phyloP scores from a whole-genome alignment of 2,329 filamentous ascomycete species.

The Cladorrhinum sp. region DNA sequence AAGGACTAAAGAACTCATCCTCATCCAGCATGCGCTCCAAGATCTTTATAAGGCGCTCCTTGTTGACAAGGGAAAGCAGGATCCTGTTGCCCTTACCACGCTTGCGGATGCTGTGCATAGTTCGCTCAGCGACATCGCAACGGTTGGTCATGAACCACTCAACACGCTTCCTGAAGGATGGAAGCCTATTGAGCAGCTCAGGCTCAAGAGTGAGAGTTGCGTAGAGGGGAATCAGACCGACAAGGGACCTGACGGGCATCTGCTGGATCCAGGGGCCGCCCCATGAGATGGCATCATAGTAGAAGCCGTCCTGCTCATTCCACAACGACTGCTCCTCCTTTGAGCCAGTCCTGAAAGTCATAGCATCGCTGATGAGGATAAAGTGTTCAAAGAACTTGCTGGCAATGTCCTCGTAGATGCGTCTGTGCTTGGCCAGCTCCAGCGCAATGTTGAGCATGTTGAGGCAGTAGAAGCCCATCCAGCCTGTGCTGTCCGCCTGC shows the following conservation, averaged over 20 bases:
- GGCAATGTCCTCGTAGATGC: constrained; percentile 94
- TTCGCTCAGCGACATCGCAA: constrained; percentile 82
- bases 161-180: constrained; percentile 86
- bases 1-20: constrained; percentile 84
- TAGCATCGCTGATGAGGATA: constrained; percentile 94
- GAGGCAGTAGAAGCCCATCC: constrained; percentile 98
- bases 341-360: constrained; percentile 74
- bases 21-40: constrained; percentile 90
- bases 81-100: constrained; percentile 88
- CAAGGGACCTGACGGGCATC: constrained; percentile 84
- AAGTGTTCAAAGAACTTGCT: constrained; percentile 99
- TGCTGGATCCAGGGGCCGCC: constrained; percentile 92
- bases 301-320: constrained; percentile 97
- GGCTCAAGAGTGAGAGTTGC: constrained; percentile 90
- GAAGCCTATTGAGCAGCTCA: constrained; percentile 86
- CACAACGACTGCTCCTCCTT: constrained; percentile 80
- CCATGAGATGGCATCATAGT: constrained; percentile 97
- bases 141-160: constrained; percentile 93
- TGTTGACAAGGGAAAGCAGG: constrained; percentile 85
- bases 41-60: constrained; percentile 86
- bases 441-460: constrained; percentile 97
- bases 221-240: constrained; percentile 90
- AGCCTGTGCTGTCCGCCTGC: constrained; percentile 95
- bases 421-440: constrained; percentile 90
- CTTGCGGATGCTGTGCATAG: constrained; percentile 89